phyloP scores from a whole-genome alignment of 768 basidiomycete genomes.

The Inosperma sp. region DNA sequence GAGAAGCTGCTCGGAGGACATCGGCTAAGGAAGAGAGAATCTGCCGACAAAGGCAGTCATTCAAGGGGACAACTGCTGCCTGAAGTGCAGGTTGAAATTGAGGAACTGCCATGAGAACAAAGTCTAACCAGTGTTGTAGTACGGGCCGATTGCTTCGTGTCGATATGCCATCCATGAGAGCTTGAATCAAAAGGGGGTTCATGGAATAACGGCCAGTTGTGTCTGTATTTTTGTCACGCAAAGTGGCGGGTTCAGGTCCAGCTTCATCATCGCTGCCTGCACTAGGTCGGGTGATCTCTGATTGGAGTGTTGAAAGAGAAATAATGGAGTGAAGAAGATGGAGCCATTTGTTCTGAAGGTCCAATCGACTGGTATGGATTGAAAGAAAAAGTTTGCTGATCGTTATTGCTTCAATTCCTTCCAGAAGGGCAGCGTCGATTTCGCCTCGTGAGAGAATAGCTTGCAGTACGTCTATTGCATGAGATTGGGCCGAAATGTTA shows the following conservation, averaged over 20 bases:
- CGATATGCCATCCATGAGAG: slow-evolving; percentile 77
- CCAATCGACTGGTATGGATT: slow-evolving; percentile 64
- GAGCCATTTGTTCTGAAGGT: slow-evolving; percentile 90
- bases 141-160: slow-evolving; percentile 66
- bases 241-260: slow-evolving; percentile 16
- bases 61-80: slow-evolving; percentile 64
- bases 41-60: slow-evolving; percentile 75
- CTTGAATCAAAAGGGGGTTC: slow-evolving; percentile 71
- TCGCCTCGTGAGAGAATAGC: slow-evolving; percentile 80
- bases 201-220: slow-evolving; percentile 42
- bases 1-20: slow-evolving; percentile 40
- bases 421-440: slow-evolving; percentile 52
- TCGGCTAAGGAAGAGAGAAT: slow-evolving; percentile 55
- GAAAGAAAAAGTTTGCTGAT: slow-evolving; percentile 71
- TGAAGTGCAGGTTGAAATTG: slow-evolving; percentile 75
- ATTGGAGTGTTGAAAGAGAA: slow-evolving; percentile 49
- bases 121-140: slow-evolving; percentile 95
- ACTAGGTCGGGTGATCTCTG: slow-evolving; percentile 28
- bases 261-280: slow-evolving; percentile 23
- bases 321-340: slow-evolving; percentile 87
- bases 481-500: slow-evolving; percentile 67
- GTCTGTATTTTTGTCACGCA: slow-evolving; percentile 28
- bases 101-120: slow-evolving; percentile 85
- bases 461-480: slow-evolving; percentile 78
- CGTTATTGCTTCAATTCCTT: slow-evolving; percentile 64